Percentiles rank a stretch among this genome's conserved stretches.
These are phyloP conservation scores for Dicorynia guianensis DNA, from an alignment of 306 rosid genomes.

Conservation along the genomic window DNA sequence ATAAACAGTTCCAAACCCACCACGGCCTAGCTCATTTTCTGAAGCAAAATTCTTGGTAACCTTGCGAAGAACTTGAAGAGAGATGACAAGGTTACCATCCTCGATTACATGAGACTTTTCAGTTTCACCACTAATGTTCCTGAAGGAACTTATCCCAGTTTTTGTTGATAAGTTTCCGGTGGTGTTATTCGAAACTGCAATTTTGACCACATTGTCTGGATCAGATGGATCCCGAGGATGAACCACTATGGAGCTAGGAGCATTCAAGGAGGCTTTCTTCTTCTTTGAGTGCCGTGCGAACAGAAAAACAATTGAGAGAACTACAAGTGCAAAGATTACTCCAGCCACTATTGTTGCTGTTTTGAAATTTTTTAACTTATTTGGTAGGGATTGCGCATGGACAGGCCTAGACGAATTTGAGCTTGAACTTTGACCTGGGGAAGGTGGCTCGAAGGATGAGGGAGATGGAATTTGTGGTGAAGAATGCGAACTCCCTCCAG, in stretches of 20 bases:
- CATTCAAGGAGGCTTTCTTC: conserved; percentile 41
- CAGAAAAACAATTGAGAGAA: conserved; percentile 47
- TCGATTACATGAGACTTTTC: conserved; percentile 53
- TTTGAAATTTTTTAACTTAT: conserved; percentile 39
- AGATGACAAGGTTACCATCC: conserved; percentile 53
- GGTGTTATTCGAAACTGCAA: conserved; percentile 52
- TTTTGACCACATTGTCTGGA: conserved; percentile 55
- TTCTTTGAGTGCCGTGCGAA: conserved; percentile 53
- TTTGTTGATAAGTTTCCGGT: conserved; percentile 54
- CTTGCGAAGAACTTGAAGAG: conserved; percentile 70
- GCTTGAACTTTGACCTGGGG: conserved; percentile 30
- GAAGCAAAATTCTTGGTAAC: conserved; percentile 63
- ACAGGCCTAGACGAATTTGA: conserved; percentile 36
- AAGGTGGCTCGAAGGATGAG: conserved; percentile 13
- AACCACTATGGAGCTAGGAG: conserved; percentile 49
- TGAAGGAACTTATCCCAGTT: conserved; percentile 53
- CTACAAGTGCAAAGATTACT: conserved; percentile 34
- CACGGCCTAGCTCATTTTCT: conserved; percentile 74
- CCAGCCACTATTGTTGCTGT: conserved; percentile 41
- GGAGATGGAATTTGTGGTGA: too few relatives aligned
- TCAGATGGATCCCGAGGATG: conserved; percentile 65
- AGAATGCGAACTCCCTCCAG: conserved; percentile 47
- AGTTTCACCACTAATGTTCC: conserved; percentile 59
- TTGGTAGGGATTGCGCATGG: conserved; percentile 37
- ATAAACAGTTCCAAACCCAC: conserved; percentile 88